phyloP scores from a whole-genome alignment of 805 yeast genomes.

The Zygoascus ofunaensis region DNA sequence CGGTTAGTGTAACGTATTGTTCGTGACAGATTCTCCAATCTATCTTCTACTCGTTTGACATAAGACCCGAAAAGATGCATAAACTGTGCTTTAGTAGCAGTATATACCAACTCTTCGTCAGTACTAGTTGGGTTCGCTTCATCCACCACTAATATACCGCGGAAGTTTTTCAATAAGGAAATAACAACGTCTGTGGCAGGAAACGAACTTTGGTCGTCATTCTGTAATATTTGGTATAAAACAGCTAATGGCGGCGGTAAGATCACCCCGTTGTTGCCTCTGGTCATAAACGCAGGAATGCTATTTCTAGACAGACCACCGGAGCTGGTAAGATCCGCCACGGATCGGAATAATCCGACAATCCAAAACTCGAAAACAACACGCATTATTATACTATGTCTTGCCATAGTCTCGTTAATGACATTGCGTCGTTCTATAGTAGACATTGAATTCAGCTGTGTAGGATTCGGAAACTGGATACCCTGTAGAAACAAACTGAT shows the following conservation, averaged over 20 bases:
- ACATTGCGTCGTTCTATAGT: slow-evolving; percentile 36
- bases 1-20: slow-evolving; percentile 30
- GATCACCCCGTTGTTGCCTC: slow-evolving; percentile 8
- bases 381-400: slow-evolving; percentile 41
- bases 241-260: slow-evolving; percentile 37
- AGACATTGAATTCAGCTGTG: slow-evolving; percentile 15
- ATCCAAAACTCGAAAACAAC: slow-evolving; percentile 49
- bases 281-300: slow-evolving; percentile 38
- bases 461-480: slow-evolving; percentile 17
- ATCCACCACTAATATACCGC: slow-evolving; percentile 26
- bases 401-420: slow-evolving; percentile 32
- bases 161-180: slow-evolving; percentile 47
- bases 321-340: slow-evolving; percentile 30
- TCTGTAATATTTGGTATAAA: slow-evolving; percentile 38
- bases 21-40: slow-evolving; percentile 31
- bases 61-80: slow-evolving; percentile 38
- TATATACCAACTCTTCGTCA: slow-evolving; percentile 36
- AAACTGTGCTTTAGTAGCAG: slow-evolving; percentile 26
- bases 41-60: slow-evolving; percentile 37
- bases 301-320: slow-evolving; percentile 25
- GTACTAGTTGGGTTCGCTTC: not conserved
- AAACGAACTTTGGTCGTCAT: slow-evolving; percentile 28
- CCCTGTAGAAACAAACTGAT: slow-evolving; percentile 31
- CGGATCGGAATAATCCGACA: slow-evolving; percentile 45
- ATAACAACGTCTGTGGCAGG: slow-evolving; percentile 17